These are phyloP conservation scores for Cryptococcus neoformans DNA, from an alignment of 1,284 basidiomycete species.

Conservation along the genomic window DNA sequence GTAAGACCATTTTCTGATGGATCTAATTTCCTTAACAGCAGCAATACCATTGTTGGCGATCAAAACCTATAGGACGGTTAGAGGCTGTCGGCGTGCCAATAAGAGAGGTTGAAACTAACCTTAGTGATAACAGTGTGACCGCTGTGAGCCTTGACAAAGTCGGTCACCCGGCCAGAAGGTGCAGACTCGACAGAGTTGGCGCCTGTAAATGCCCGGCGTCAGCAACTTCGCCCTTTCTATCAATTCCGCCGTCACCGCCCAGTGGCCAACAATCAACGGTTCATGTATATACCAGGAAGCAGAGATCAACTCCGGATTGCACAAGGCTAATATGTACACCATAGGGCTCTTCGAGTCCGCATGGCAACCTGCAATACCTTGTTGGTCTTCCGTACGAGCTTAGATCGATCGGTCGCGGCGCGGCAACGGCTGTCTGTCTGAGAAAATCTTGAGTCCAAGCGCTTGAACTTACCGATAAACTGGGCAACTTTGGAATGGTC, in stretches of 20 bases:
- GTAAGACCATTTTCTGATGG: slow-evolving; percentile 99
- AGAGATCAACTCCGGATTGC: too few species aligned
- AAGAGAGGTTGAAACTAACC: slow-evolving; percentile 53
- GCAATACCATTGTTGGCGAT: slow-evolving; percentile 99
- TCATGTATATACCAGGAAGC: too few species aligned
- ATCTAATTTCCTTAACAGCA: slow-evolving; percentile 98
- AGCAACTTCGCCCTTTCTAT: background rate
- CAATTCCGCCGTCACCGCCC: background rate
- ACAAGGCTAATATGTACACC: too few species aligned
- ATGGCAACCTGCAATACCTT: too few species aligned
- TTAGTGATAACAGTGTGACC: slow-evolving; percentile 99
- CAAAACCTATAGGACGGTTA: slow-evolving; percentile 62
- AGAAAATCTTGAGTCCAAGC: slow-evolving; percentile 66
- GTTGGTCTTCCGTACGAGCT: too few species aligned
- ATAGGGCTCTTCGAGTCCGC: too few species aligned
- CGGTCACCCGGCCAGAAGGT: slow-evolving; percentile 70
- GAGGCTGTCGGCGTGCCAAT: background rate
- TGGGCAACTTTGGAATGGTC: slow-evolving; percentile 68
- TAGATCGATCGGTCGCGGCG: too few species aligned
- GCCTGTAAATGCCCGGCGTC: slow-evolving; percentile 56
- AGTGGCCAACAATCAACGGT: too few species aligned
- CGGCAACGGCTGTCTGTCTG: too few species aligned
- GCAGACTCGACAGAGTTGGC: slow-evolving; percentile 88
- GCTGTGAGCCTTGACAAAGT: slow-evolving; percentile 88
- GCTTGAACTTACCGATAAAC: slow-evolving; percentile 77